Percentiles rank a stretch among this genome's conserved stretches.
Conservation (phyloP, 225 moss, liverwort and hornwort species). For the Pseudoscleropodium purum region DNA sequence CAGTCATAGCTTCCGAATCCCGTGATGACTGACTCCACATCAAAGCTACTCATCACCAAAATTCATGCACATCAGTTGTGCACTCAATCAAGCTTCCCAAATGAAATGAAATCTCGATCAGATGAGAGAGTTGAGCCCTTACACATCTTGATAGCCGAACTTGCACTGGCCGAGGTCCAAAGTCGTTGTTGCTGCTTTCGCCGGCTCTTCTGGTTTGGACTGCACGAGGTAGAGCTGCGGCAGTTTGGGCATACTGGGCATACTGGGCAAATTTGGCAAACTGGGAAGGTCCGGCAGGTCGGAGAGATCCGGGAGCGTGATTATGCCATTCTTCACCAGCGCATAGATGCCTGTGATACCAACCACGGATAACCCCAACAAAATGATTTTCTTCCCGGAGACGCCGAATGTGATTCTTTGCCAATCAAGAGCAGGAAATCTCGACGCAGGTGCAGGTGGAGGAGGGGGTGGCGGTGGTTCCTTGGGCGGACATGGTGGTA, state of each 20-base stretch:
- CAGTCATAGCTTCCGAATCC: constrained; percentile 39
- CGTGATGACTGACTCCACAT: constrained; percentile 25
- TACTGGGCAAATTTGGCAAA: background rate
- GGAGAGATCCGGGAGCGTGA: constrained; percentile 5
- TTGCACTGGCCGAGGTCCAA: constrained; percentile 19
- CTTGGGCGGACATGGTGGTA: constrained; percentile 5
- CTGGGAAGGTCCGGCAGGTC: background rate
- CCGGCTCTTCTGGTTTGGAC: background rate
- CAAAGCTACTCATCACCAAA: constrained; percentile 20
- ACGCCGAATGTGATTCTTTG: background rate
- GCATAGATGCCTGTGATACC: constrained; percentile 20
- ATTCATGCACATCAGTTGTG: background rate
- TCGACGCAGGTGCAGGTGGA: background rate
- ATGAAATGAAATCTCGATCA: background rate
- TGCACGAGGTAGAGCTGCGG: background rate
- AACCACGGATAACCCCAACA: constrained; percentile 16
- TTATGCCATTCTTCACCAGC: constrained; percentile 25
- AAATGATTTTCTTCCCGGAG: background rate
- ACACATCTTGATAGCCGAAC: constrained; percentile 44
- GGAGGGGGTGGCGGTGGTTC: background rate
- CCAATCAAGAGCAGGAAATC: constrained; percentile 4
- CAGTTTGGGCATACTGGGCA: constrained; percentile 10
- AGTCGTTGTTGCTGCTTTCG: background rate
- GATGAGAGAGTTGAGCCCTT: background rate
- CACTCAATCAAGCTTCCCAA: background rate